Evolutionary conservation across 768 basidiomycete genomes (phyloP).

Genomic region (Phlebiopsis flavidoalba): DNA sequence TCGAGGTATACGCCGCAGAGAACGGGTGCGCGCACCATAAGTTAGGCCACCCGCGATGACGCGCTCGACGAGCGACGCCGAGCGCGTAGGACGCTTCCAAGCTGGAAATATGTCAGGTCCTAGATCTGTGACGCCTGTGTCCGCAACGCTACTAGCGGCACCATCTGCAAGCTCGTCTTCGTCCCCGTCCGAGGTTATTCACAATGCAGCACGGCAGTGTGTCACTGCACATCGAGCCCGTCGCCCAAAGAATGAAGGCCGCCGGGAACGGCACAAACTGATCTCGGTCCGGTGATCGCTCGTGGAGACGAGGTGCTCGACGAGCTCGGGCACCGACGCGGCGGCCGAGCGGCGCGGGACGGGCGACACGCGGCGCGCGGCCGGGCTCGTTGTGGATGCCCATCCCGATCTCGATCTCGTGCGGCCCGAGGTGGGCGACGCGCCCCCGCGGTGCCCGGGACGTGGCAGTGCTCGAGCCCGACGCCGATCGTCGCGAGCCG

Average conservation of each 20-base stretch:
- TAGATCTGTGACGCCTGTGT: conserved; percentile 51
- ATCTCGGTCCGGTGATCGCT: conserved; percentile 76
- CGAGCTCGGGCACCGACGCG: conserved; percentile 62
- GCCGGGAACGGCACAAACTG: no score
- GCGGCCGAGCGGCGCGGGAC: conserved; percentile 71
- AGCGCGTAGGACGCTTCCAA: no score
- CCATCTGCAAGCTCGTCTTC: conserved; percentile 78
- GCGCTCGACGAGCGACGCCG: conserved; percentile 53
- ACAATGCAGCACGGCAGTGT: conserved; percentile 75
- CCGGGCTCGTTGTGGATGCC: conserved; percentile 90
- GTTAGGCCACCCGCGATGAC: conserved; percentile 75
- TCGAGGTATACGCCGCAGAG: neutral
- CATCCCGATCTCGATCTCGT: conserved; percentile 85
- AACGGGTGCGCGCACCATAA: conserved; percentile 56
- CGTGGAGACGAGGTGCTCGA: conserved; percentile 67
- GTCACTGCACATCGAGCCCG: no score
- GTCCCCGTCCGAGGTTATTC: conserved; percentile 87
- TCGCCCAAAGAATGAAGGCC: no score
- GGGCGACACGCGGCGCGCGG: conserved; percentile 45
- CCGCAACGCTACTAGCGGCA: conserved; percentile 61
- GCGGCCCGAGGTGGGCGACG: conserved; percentile 48
- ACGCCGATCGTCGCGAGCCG: conserved; percentile 79
- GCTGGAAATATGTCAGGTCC: conserved; percentile 52
- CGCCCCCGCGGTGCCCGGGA: conserved; percentile 66
- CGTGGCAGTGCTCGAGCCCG: conserved; percentile 85